Evolutionary conservation across 768 basidiomycete species (phyloP), one percentile per base, ranked within the genome.

Genomic region (Boletus fagicola): DNA sequence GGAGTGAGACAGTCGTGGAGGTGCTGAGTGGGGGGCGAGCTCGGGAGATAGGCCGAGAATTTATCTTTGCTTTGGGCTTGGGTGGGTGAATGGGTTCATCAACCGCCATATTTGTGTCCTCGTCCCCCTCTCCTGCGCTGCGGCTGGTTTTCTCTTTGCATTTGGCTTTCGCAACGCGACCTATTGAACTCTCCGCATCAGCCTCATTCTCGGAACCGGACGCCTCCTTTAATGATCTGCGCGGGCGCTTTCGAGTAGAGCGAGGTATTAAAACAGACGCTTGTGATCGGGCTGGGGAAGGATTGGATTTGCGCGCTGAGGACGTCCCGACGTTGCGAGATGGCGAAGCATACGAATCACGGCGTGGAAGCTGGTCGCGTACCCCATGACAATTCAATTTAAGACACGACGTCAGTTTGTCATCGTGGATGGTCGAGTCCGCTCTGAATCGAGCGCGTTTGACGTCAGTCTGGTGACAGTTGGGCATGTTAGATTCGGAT

Each of bases 381-480:
- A 65, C 76, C 31, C 80, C 78, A 55, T 76, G 81, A 61, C 89
- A 92, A 30, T 83, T 78, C 12, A 82, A 64, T 4, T 71, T 69
- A 24, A 77, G 70, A 65, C 90, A 92, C 0, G 87, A 80, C 2
- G 72, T 71, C 54, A 92, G 79, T 68, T 85, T 91, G 67, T 92
- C 90, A 57, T 88, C 76, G 31, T 74, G 61, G 51, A 74, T 62
- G 1, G 86, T 84, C 16, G 90, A 87, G 70, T 92, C 90, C 6
- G 84, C 83, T 49, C 89, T 83, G 75, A 90, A 92, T 6, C 89
- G 79, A 0, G 90, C 90, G 45, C 90, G 87, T 72, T 82, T 91
- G 39, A 72, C 53, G 63, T 92, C 90, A 1, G 82, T 86, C 89
- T 91, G 58, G 31, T 38, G 11, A 16, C 3, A 12, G 24, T 33